These are phyloP conservation scores for Dioscorea alata DNA, from an alignment of 106 monocot genomes.

Conservation along the genomic window DNA sequence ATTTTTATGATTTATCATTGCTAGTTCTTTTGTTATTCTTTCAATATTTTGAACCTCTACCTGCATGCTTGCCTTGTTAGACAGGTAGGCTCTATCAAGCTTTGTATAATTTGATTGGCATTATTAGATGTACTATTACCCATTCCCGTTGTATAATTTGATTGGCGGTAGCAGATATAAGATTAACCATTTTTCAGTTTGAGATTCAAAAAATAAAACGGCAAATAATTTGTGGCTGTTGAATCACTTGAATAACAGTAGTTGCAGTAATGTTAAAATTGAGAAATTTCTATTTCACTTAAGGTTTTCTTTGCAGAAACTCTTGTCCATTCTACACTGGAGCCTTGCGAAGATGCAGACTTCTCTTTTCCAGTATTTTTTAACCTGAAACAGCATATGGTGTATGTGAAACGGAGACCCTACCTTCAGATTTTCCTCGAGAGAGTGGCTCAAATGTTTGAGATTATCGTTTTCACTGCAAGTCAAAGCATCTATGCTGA, in stretches of 20 bases:
- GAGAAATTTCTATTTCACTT: background rate
- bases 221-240: background rate
- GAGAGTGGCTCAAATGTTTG: slow-evolving; percentile 71
- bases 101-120: background rate
- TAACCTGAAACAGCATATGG: slow-evolving; percentile 74
- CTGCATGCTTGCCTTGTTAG: no score
- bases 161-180: background rate
- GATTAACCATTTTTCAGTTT: background rate
- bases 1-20: no score
- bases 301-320: slow-evolving; percentile 58
- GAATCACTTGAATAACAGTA: background rate
- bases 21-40: no score
- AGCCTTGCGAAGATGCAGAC: slow-evolving; percentile 66
- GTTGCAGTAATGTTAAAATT: background rate
- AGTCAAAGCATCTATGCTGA: slow-evolving; percentile 94
- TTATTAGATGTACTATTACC: background rate
- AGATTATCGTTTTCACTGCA: slow-evolving; percentile 88
- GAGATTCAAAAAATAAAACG: no score
- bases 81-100: no score
- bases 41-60: no score
- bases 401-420: slow-evolving; percentile 78
- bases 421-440: slow-evolving; percentile 75
- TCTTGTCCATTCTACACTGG: slow-evolving; percentile 80
- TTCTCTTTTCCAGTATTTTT: slow-evolving; percentile 78
- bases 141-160: background rate